phyloP scores from a whole-genome alignment of 2,329 filamentous ascomycete species.

The Hypoxylon sp. region DNA sequence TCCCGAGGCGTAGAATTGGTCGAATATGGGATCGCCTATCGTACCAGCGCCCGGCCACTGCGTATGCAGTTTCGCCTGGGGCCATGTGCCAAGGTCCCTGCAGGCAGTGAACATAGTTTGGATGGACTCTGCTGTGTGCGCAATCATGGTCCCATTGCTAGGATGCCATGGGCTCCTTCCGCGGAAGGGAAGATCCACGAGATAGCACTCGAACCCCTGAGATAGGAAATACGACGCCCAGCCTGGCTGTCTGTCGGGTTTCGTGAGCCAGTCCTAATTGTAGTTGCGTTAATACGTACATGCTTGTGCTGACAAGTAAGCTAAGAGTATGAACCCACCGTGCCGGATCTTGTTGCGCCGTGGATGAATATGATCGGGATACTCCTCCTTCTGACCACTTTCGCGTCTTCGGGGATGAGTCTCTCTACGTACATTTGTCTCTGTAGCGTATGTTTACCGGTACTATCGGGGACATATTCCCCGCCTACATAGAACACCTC shows the following conservation, averaged over 20 bases:
- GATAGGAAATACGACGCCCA: conserved; percentile 65
- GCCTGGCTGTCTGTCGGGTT: conserved; percentile 62
- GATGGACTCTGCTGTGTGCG: conserved; percentile 56
- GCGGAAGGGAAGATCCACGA: conserved; percentile 63
- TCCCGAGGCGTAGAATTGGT: conserved; percentile 59
- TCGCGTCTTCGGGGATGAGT: conserved; percentile 57
- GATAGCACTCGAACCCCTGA: conserved; percentile 64
- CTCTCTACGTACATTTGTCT: conserved; percentile 69
- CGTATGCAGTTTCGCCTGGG: conserved; percentile 59
- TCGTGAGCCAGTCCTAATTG: conserved; percentile 62
- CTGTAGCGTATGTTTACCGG: conserved; percentile 53
- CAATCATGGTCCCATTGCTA: conserved; percentile 46
- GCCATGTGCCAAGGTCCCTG: conserved; percentile 56
- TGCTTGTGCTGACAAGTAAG: background rate
- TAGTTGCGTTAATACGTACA: background rate
- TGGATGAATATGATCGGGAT: conserved; percentile 62
- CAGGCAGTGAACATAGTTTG: conserved; percentile 58
- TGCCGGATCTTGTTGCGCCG: conserved; percentile 60
- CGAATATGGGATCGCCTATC: conserved; percentile 60
- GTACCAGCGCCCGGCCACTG: conserved; percentile 61
- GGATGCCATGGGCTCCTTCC: conserved; percentile 63
- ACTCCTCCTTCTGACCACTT: conserved; percentile 43
- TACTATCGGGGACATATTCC: conserved; percentile 53
- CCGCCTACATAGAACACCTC: conserved; percentile 58
- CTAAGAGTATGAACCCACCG: conserved; percentile 49